Conservation (phyloP, 208 protist species). For the Leishmania major region DNA sequence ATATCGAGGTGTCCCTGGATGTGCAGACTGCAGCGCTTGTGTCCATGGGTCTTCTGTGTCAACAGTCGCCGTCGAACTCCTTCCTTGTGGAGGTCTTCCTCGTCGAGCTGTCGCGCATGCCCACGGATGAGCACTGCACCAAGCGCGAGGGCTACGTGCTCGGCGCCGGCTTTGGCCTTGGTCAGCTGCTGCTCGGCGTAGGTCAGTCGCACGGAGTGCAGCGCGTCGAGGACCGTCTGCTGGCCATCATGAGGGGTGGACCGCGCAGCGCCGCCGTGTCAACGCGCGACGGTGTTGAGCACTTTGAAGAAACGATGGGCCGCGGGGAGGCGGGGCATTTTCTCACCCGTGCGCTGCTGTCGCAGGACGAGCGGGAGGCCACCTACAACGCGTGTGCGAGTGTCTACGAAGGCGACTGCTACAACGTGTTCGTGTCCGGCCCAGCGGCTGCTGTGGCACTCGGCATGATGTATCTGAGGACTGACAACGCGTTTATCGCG, state of each 20-base stretch:
- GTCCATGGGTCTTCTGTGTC: constrained; percentile 77
- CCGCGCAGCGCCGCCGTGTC: constrained; percentile 54
- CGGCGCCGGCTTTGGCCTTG: constrained; percentile 76
- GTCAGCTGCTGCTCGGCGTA: constrained; percentile 72
- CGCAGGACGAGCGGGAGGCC: constrained; percentile 45
- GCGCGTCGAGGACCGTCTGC: constrained; percentile 66
- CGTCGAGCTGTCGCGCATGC: constrained; percentile 84
- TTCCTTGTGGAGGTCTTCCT: constrained; percentile 85
- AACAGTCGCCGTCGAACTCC: constrained; percentile 53
- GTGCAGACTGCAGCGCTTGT: constrained; percentile 84
- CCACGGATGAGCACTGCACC: constrained; percentile 86
- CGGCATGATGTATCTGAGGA: constrained; percentile 79
- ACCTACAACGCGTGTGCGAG: constrained; percentile 55
- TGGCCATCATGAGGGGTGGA: constrained; percentile 74
- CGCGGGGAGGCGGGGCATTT: constrained; percentile 58
- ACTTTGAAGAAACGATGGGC: constrained; percentile 57
- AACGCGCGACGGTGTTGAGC: constrained; percentile 51
- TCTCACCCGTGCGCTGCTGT: constrained; percentile 57
- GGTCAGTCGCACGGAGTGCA: constrained; percentile 50
- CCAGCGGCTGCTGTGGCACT: constrained; percentile 75
- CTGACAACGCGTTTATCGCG: constrained; percentile 53
- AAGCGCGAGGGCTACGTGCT: constrained; percentile 82
- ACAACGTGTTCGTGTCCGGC: constrained; percentile 72
- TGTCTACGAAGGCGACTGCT: constrained; percentile 80
- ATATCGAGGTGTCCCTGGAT: constrained; percentile 85